Base-by-base conservation (phyloP, 768 basidiomycete species). In the Coprinopsis cinerea region DNA sequence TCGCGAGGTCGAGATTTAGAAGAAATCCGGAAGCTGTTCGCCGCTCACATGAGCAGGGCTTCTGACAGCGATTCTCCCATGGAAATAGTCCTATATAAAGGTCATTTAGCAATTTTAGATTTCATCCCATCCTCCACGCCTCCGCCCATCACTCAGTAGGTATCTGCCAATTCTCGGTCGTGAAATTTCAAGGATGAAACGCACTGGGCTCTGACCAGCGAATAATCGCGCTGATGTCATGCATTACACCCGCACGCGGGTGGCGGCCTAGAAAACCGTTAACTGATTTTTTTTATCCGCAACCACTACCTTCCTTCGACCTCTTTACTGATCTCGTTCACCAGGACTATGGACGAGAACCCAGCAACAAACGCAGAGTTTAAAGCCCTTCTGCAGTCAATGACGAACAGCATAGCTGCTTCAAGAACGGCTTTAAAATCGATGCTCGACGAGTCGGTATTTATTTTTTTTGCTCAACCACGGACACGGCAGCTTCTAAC, bases 341-440 rank as follows among this genome's bases (percentile, higher is more conserved):
- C 53, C 42, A 48, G 39, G 53, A 53, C 46, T 36, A 62, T 63
- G 61, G 58, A 62, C 18, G 54, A 49, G 40, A 44, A 55, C 45
- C 35, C 57, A 22, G 55, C 58, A 39, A 7, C 30, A 32, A 24
- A 37, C 15, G 50, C 44, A 22, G 65, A 65, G 23, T 59, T 72
- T 35, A 55, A 59, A 34, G 52, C 63, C 25, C 53, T 67, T 22
- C 48, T 78, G 34, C 73, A 82, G 13, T 77, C 82, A 30, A 85
- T 91, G 76, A 75, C 75, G 10, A 60, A 66, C 43, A 81, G 85
- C 54, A 74, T 91, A 53, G 65, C 77, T 9, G 78, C 85, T 4
- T 77, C 76, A 14, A 75, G 85, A 34, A 72, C 79, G 44, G 64
- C 75, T 17, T 62, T 91, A 26, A 74, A 77, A 52, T 64, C 74